Conservation (phyloP, 768 basidiomycete genomes). For the Leccinellum albellum region DNA sequence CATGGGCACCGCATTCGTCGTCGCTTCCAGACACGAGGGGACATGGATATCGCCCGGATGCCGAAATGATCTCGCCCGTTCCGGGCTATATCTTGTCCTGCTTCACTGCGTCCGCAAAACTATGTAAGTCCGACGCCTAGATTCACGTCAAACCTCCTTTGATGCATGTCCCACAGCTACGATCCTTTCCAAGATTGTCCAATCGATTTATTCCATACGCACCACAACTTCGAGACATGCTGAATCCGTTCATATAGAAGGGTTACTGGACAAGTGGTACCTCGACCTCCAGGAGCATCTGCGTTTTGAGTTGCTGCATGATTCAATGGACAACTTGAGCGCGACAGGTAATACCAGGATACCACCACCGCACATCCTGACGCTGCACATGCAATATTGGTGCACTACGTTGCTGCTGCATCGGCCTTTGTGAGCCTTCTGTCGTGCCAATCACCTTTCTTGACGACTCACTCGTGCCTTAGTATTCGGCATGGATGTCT, state of each 20-base stretch:
- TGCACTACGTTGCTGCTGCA: conserved; percentile 71
- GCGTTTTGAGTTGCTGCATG: conserved; percentile 52
- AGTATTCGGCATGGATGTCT: conserved; percentile 29
- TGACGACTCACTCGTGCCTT: conserved; percentile 1
- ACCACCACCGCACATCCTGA: conserved; percentile 63
- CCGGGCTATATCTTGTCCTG: conserved; percentile 62
- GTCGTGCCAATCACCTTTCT: neutral
- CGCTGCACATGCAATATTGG: conserved; percentile 86
- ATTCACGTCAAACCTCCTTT: conserved; percentile 1
- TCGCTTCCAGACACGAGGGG: conserved; percentile 31
- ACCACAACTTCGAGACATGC: conserved; percentile 51
- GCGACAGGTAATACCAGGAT: conserved; percentile 25
- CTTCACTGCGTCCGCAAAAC: conserved; percentile 67
- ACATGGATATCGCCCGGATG: conserved; percentile 23
- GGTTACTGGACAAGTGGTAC: conserved; percentile 69
- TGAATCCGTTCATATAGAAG: conserved; percentile 57
- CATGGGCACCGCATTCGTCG: conserved; percentile 43
- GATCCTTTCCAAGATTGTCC: conserved; percentile 65
- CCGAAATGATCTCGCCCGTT: conserved; percentile 25
- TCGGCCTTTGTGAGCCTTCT: conserved; percentile 65
- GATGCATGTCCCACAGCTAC: conserved; percentile 43
- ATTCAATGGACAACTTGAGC: conserved; percentile 31
- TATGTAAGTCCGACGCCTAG: conserved; percentile 48
- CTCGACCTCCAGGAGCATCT: conserved; percentile 66
- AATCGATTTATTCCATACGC: conserved; percentile 66